Conservation (phyloP, 2,329 filamentous ascomycete genomes). For the Neofusicoccum umdonicola region DNA sequence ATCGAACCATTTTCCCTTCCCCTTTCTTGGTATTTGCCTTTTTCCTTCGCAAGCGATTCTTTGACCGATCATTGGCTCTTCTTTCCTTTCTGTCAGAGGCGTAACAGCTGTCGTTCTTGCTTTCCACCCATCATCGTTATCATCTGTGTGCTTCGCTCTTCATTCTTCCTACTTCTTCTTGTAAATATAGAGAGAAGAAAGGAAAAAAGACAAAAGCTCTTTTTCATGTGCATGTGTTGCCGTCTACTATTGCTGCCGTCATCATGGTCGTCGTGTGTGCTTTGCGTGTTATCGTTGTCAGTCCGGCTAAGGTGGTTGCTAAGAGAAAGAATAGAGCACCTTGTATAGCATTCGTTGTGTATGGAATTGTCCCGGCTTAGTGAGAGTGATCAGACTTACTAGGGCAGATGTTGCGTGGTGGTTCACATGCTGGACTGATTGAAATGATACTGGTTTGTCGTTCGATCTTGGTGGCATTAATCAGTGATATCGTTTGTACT, state of each 20-base stretch:
- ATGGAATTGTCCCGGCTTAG: too few species aligned
- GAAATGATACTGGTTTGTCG: too few species aligned
- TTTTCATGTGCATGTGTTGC: background rate
- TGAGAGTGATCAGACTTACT: too few species aligned
- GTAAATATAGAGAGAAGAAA: slow-evolving; percentile 10
- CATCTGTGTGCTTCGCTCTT: background rate
- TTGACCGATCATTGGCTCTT: background rate
- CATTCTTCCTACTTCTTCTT: background rate
- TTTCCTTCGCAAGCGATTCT: background rate
- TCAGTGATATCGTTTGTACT: too few species aligned
- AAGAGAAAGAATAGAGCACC: too few species aligned
- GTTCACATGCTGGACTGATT: too few species aligned
- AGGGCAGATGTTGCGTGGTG: too few species aligned
- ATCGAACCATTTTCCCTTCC: background rate
- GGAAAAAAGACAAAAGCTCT: background rate
- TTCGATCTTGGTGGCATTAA: too few species aligned
- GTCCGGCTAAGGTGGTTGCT: too few species aligned
- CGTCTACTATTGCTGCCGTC: background rate
- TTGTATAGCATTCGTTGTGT: too few species aligned
- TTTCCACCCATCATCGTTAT: too few species aligned
- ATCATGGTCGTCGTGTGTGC: background rate
- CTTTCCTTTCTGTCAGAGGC: background rate
- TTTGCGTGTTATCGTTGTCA: too few species aligned
- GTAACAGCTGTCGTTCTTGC: background rate
- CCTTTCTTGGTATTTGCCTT: background rate